A percentile compares a stretch with the other conserved stretches of the same genome.
Evolutionary conservation across 805 yeast species (phyloP).

Genomic region (Ogataea nitratoaversa): DNA sequence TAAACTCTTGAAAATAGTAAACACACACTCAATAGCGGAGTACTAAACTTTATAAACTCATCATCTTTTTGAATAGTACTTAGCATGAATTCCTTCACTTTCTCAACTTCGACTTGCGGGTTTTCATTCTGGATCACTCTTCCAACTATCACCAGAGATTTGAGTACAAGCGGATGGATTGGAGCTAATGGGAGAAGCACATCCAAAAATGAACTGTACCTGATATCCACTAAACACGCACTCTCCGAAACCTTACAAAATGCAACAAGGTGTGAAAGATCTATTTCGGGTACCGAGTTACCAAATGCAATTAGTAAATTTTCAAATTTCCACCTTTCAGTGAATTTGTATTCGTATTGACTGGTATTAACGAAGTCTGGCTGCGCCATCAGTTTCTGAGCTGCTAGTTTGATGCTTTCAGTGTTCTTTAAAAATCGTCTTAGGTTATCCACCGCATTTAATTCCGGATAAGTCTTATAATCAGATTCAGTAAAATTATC

Average conservation of each 20-base stretch:
- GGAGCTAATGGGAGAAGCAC: neutral
- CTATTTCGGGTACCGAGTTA: neutral
- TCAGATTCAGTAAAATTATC: neutral
- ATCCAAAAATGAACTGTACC: neutral
- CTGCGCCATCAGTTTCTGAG: neutral
- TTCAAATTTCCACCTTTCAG: neutral
- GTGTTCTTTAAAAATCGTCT: constrained; percentile 2
- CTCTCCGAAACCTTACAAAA: neutral
- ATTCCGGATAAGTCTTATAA: constrained; percentile 1
- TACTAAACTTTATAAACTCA: neutral
- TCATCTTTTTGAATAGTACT: neutral
- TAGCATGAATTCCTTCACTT: neutral
- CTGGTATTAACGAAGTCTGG: neutral
- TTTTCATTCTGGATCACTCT: neutral
- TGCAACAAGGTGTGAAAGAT: neutral
- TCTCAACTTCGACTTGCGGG: neutral
- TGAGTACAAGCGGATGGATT: neutral
- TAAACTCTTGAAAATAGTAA: neutral
- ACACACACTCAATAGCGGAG: neutral
- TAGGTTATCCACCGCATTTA: constrained; percentile 3
- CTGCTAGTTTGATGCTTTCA: neutral
- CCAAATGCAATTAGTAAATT: neutral
- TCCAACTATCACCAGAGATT: neutral
- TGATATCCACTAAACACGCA: neutral
- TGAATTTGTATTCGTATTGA: neutral